Base-by-base conservation (phyloP, 371 early-diverging fungal species). In the Mucor circinelloides region DNA sequence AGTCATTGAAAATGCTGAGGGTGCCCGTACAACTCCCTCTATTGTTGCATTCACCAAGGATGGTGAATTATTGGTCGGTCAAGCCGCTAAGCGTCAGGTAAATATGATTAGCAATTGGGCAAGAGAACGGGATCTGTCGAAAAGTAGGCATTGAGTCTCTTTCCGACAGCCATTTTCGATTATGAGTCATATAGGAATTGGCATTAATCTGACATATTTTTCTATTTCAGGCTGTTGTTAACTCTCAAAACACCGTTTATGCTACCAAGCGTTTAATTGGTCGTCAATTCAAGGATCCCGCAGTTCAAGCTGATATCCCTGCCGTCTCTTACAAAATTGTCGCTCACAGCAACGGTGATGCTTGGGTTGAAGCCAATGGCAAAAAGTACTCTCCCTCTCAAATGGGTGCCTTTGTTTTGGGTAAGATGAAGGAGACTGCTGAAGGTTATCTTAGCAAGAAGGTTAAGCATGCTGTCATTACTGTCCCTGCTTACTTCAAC, bases 181-280 rank as follows among this genome's bases (percentile, higher is more conserved):
- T 55, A 55, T 55, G 55, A 55, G 55, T 55, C 55, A 55, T 55
- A 15, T 55, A 12, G 28, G 25, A 8, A 7, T 25, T 50, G 25
- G 23, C 50, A 21, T 50, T 50, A 19, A 19, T 32, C 25, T 40
- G 34, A 52, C 13, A 36, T n/a, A 21, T 55, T 38, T 50, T 31
- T 32, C 59, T 12, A 66, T 42, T 68, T n/a, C 70, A 86, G 89
- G 94, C 97, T 59, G 93, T 95, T 58, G 95, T 93, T 73, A 96
- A 96, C 83, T 95, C 97, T 7, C 92, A 94, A 76, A 93, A 96
- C 84, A 97, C 98, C 27, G 81, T 99, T 55, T 97, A 93, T 73
- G 97, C 95, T 58, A 91, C 94, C 59, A 99, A 99, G 84, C 91
- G 99, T 72, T 83, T 99, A 46, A 98, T 99, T 70, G 99, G 99